These are phyloP conservation scores for Pseudofabraea citricarpa DNA, from an alignment of 2,329 filamentous ascomycete species.

Conservation along the genomic window DNA sequence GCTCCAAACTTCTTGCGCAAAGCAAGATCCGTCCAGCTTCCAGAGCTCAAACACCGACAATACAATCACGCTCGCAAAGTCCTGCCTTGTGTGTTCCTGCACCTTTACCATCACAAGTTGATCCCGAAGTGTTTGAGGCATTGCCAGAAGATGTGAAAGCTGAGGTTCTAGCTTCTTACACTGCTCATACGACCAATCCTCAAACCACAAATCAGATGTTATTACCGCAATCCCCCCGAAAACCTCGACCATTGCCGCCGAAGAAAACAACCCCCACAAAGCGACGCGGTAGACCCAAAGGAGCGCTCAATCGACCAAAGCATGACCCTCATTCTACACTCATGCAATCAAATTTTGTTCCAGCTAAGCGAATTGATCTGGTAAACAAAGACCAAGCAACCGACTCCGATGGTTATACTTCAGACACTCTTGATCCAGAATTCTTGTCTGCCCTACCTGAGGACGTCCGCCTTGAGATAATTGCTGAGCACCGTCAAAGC, in stretches of 20 bases:
- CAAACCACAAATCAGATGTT: constrained; percentile 27
- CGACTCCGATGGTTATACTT: constrained; percentile 10
- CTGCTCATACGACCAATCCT: constrained; percentile 23
- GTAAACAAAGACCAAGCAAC: constrained; percentile 15
- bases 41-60: constrained; percentile 25
- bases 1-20: constrained; percentile 66
- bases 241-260: constrained; percentile 22
- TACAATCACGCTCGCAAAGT: constrained; percentile 26
- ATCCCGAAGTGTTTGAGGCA: constrained; percentile 76
- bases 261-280: constrained; percentile 65
- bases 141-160: constrained; percentile 81
- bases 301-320: constrained; percentile 41
- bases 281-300: constrained; percentile 41
- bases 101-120: constrained; percentile 67
- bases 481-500: constrained; percentile 64
- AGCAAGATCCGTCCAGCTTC: constrained; percentile 25
- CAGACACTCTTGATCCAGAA: constrained; percentile 37
- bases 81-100: constrained; percentile 6
- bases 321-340: constrained; percentile 53
- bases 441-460: constrained; percentile 81
- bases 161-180: constrained; percentile 74
- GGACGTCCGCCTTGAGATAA: constrained; percentile 72
- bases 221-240: constrained; percentile 46
- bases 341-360: constrained; percentile 69
- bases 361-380: constrained; percentile 27